A percentile compares a stretch with the other conserved stretches of the same genome.
Conservation (phyloP, 495 filamentous ascomycete genomes). For the Podospora appendiculata region DNA sequence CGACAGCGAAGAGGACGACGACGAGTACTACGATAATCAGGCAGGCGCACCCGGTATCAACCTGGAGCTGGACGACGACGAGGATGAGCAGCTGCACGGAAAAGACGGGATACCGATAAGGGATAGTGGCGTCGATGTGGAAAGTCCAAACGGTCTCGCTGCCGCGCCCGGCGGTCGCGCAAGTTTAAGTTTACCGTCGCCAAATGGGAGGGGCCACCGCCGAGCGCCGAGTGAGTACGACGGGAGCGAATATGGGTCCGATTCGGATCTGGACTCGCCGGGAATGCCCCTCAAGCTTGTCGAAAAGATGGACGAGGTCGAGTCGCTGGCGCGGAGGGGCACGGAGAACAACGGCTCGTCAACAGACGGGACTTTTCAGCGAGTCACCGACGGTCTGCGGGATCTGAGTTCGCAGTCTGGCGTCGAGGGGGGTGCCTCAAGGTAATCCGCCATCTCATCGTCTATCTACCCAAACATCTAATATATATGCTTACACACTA, state of each 20-base stretch:
- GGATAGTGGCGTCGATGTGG: conserved; percentile 40
- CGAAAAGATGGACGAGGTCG: conserved; percentile 67
- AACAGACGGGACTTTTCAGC: conserved; percentile 58
- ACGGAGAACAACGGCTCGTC: conserved; percentile 64
- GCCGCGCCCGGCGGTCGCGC: conserved; percentile 9
- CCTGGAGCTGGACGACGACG: conserved; percentile 10
- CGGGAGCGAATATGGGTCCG: conserved; percentile 55
- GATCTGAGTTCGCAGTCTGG: conserved; percentile 75
- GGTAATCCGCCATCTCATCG: conserved; percentile 38
- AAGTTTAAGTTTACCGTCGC: conserved; percentile 31
- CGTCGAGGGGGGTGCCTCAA: conserved; percentile 71
- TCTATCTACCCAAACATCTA: neutral
- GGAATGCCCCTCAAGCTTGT: conserved; percentile 69
- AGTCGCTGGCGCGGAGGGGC: conserved; percentile 64
- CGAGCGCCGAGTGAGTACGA: conserved; percentile 47
- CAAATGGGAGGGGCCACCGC: conserved; percentile 28
- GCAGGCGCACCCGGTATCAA: conserved; percentile 28
- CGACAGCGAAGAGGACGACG: conserved; percentile 51
- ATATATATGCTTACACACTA: conserved; percentile 10
- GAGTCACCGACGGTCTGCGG: conserved; percentile 64
- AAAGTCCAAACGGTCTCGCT: conserved; percentile 19
- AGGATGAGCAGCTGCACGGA: conserved; percentile 4
- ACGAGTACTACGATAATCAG: conserved; percentile 51
- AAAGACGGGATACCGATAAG: conserved; percentile 13
- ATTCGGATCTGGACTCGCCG: conserved; percentile 64